A percentile compares a stretch with the other conserved stretches of the same genome.
Evolutionary conservation across 768 basidiomycete genomes (phyloP).

Genomic region (Boletus vermiculosoides): DNA sequence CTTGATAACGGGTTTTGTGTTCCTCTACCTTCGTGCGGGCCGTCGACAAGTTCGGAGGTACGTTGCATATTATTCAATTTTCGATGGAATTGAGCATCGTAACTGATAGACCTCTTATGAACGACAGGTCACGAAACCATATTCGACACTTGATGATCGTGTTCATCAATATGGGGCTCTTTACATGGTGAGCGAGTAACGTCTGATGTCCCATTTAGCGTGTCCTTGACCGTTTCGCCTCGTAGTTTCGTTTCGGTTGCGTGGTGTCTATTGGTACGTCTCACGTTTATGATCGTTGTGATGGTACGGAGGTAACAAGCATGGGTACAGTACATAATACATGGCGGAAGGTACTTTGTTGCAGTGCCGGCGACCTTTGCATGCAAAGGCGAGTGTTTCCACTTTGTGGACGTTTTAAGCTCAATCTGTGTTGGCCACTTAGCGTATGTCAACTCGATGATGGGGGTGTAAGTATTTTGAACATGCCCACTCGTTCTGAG

Average conservation of each 20-base stretch:
- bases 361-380: slow-evolving; percentile 2
- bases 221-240: too few relatives aligned
- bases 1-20: slow-evolving; percentile 19
- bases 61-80: not conserved
- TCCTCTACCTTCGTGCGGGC: slow-evolving; percentile 21
- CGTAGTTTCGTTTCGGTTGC: slow-evolving; percentile 3
- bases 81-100: too few relatives aligned
- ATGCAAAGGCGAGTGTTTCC: slow-evolving; percentile 1
- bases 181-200: slow-evolving; percentile 8
- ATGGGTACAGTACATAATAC: not conserved
- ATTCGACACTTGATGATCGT: slow-evolving; percentile 12
- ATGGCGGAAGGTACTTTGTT: not conserved
- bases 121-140: slow-evolving; percentile 6
- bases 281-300: too few relatives aligned
- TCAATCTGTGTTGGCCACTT: not conserved
- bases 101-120: not conserved
- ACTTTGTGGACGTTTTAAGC: not conserved
- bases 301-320: not conserved
- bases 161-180: slow-evolving; percentile 14
- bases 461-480: slow-evolving; percentile 9
- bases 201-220: not conserved
- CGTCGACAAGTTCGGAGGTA: slow-evolving; percentile 11
- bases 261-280: slow-evolving; percentile 13
- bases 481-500: not conserved
- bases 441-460: slow-evolving; percentile 17